phyloP scores from a whole-genome alignment of 352 stramenopile species.

The Phytopythium boreale region DNA sequence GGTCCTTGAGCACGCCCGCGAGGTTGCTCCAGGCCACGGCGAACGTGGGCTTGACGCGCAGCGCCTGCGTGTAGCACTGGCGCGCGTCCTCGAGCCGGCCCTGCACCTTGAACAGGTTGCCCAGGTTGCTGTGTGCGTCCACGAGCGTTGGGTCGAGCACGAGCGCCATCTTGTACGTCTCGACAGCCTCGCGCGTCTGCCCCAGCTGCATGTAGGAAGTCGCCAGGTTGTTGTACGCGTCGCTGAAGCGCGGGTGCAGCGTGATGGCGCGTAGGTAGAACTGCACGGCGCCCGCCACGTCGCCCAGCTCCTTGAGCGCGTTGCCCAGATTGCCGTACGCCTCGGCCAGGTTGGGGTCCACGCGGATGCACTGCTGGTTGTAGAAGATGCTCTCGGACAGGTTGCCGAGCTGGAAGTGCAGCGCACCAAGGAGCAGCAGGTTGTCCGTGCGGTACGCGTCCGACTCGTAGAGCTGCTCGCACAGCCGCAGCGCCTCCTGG shows the following conservation, averaged over 20 bases:
- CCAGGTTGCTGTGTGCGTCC: constrained; percentile 94
- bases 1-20: constrained; percentile 89
- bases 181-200: constrained; percentile 84
- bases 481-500: constrained; percentile 75
- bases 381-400: constrained; percentile 93
- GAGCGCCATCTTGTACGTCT: constrained; percentile 94
- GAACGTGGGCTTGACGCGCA: constrained; percentile 87
- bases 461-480: constrained; percentile 87
- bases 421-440: constrained; percentile 89
- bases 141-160: constrained; percentile 86
- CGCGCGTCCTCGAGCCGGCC: constrained; percentile 85
- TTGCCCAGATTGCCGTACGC: constrained; percentile 94
- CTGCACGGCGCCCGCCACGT: constrained; percentile 86
- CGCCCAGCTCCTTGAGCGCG: constrained; percentile 92
- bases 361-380: constrained; percentile 93
- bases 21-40: constrained; percentile 93
- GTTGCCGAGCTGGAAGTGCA: constrained; percentile 94
- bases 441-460: constrained; percentile 90
- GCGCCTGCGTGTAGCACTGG: constrained; percentile 88
- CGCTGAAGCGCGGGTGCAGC: constrained; percentile 87
- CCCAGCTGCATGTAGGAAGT: constrained; percentile 92
- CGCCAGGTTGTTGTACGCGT: constrained; percentile 93
- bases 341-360: constrained; percentile 91
- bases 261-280: constrained; percentile 94
- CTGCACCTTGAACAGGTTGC: constrained; percentile 91